A percentile compares a stretch with the other conserved stretches of the same genome.
phyloP scores from a whole-genome alignment of 352 stramenopile genomes.

The Phytophthora ramorum region DNA sequence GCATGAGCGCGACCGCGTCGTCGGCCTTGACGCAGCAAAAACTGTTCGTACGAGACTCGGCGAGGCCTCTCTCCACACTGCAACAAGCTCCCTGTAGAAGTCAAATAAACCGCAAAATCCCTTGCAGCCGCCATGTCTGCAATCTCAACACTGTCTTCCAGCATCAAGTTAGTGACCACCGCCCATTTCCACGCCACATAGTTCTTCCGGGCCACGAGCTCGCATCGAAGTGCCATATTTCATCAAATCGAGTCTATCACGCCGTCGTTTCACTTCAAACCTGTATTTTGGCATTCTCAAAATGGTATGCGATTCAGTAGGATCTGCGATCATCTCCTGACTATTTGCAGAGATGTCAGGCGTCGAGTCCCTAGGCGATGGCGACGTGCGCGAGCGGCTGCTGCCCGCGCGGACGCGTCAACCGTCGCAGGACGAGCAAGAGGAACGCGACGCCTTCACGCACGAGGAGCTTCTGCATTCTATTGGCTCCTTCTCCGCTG shows the following conservation, averaged over 20 bases:
- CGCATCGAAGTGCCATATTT: conserved; percentile 21
- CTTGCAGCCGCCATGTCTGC: conserved; percentile 16
- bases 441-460: conserved; percentile 59
- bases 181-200: conserved; percentile 26
- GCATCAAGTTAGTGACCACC: conserved; percentile 10
- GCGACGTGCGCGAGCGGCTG: conserved; percentile 56
- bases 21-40: conserved; percentile 20
- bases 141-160: conserved; percentile 15
- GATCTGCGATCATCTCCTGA: conserved; percentile 15
- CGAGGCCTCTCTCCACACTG: conserved; percentile 22
- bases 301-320: conserved; percentile 16
- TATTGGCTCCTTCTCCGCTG: conserved; percentile 85
- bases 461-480: conserved; percentile 87
- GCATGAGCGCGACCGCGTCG: conserved; percentile 25
- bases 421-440: conserved; percentile 22
- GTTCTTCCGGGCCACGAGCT: conserved; percentile 24
- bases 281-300: not conserved
- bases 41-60: conserved; percentile 25
- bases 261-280: conserved; percentile 14
- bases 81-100: conserved; percentile 14
- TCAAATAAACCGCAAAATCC: conserved; percentile 34
- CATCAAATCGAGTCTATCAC: not conserved
- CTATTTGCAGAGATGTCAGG: conserved; percentile 33
- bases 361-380: conserved; percentile 23
- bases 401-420: conserved; percentile 30